phyloP scores from a whole-genome alignment of 2,329 filamentous ascomycete species.

The Fusarium praegraminearum region DNA sequence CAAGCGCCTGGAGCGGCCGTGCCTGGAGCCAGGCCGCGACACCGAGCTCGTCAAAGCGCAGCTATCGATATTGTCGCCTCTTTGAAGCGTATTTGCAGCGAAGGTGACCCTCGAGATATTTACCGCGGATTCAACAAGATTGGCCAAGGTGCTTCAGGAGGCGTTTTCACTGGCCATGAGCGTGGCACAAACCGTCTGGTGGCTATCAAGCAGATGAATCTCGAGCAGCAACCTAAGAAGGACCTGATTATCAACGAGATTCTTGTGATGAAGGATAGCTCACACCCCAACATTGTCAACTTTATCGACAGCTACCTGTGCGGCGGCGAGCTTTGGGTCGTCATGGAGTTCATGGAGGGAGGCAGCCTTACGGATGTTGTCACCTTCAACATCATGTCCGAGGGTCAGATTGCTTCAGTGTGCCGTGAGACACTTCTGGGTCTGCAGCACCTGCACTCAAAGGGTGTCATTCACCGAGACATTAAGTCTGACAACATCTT shows the following conservation, averaged over 20 bases:
- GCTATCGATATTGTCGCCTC: conserved; percentile 84
- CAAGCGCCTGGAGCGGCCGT: conserved; percentile 52
- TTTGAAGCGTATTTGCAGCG: conserved; percentile 89
- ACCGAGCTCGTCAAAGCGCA: conserved; percentile 82
- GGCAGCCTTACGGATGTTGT: conserved; percentile 98
- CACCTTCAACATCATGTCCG: conserved; percentile 99
- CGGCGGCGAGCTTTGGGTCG: conserved; percentile 93
- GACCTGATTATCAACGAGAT: conserved; percentile 99
- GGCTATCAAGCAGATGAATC: conserved; percentile 99
- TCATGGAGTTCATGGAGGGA: conserved; percentile 99
- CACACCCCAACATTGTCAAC: conserved; percentile 98
- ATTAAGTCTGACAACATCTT: conserved; percentile 99
- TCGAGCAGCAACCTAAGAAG: conserved; percentile 98
- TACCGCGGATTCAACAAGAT: conserved; percentile 94
- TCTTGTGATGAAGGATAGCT: conserved; percentile 98
- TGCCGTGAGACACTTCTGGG: conserved; percentile 93
- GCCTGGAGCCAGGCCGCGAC: conserved; percentile 75
- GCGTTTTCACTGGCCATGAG: conserved; percentile 93
- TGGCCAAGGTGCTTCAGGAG: conserved; percentile 95
- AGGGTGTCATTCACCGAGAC: conserved; percentile 97
- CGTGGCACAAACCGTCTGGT: conserved; percentile 86
- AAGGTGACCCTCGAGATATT: conserved; percentile 87
- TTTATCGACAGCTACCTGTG: conserved; percentile 98
- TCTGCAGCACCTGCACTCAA: conserved; percentile 94
- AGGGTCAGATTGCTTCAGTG: conserved; percentile 95